A percentile compares a stretch with the other conserved stretches of the same genome.
Conservation (phyloP, 257 asterid species). For the Agastache rugosa region DNA sequence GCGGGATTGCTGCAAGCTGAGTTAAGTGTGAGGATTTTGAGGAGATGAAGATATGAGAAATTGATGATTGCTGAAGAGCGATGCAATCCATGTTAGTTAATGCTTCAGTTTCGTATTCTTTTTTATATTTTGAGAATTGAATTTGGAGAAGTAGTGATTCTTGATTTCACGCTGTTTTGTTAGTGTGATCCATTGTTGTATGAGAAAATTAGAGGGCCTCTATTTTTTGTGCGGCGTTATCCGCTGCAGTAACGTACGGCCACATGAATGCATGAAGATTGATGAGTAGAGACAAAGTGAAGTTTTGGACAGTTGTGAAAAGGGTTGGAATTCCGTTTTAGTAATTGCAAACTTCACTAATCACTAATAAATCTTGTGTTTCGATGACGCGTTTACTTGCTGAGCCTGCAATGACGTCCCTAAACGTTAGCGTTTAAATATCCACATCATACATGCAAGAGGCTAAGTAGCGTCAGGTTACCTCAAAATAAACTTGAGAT, state of each 20-base stretch:
- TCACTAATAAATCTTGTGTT: no score
- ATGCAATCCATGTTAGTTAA: conserved; percentile 51
- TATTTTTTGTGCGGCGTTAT: conserved; percentile 33
- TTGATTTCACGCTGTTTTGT: no score
- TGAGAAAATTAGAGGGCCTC: conserved; percentile 31
- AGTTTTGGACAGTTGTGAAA: background rate
- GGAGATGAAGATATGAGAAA: conserved; percentile 43
- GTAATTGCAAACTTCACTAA: background rate
- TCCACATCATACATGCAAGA: no score
- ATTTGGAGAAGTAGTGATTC: background rate
- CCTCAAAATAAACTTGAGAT: no score
- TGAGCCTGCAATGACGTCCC: no score
- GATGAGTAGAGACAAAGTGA: conserved; percentile 13
- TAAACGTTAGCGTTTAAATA: no score
- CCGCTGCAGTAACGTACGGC: conserved; percentile 36
- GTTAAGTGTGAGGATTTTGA: conserved; percentile 30
- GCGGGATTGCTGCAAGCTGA: conserved; percentile 16
- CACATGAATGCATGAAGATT: conserved; percentile 13
- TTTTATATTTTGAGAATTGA: background rate
- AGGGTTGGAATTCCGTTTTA: background rate
- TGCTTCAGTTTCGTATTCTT: background rate
- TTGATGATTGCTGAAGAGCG: conserved; percentile 43
- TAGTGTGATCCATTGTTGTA: no score
- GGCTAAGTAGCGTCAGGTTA: no score
- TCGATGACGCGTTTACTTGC: no score